Base-by-base conservation (phyloP, 805 yeast species). In the Pichia manshurica region DNA sequence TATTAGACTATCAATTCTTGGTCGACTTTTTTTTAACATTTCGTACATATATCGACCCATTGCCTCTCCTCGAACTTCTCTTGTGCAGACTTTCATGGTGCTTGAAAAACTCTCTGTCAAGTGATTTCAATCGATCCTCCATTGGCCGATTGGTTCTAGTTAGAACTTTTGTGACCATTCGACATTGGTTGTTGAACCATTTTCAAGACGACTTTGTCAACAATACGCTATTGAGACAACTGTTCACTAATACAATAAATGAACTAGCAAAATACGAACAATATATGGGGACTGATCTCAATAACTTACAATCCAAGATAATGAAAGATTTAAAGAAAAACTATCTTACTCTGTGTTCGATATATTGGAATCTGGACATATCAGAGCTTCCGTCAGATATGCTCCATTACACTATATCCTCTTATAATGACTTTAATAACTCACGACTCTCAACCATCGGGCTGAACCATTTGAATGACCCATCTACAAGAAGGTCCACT, bases 111-210 rank as follows among this genome's bases (percentile, higher is more conserved):
- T 40, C 56, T 16, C 42, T 50, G 17, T 41, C 50, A 3, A 42
- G 44, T 23, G 48, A 56, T 48, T 20, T 57, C 17, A 56, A 59
- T n/a, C 59, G 58, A 36, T 58, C 60, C 10, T 73, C 72, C 50
- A 59, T 74, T 3, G 95, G 95, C 1, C 76, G 81, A 50, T 70
- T 84, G 39, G 82, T 84, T 2, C 69, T 87, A 12, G 75, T 90
- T 33, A 73, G 98, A 57, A 83, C 95, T 0, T 91, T 90, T 68
- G 96, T 87, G 23, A 81, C 85, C 25, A 56, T 93, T 38, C 77
- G 97, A 58, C 96, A 87, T 67, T 91, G 98, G 96, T 63, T 91
- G 17, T 66, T 87, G 50, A 91, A 90, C 64, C 90, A 87, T 63
- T 93, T 88, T 58, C 74, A 80, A 37, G 91, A 87, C 60, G 98